Percentiles rank a stretch among this genome's conserved stretches.
Conservation (phyloP, 495 filamentous ascomycete genomes). For the Lindgomyces ingoldianus region DNA sequence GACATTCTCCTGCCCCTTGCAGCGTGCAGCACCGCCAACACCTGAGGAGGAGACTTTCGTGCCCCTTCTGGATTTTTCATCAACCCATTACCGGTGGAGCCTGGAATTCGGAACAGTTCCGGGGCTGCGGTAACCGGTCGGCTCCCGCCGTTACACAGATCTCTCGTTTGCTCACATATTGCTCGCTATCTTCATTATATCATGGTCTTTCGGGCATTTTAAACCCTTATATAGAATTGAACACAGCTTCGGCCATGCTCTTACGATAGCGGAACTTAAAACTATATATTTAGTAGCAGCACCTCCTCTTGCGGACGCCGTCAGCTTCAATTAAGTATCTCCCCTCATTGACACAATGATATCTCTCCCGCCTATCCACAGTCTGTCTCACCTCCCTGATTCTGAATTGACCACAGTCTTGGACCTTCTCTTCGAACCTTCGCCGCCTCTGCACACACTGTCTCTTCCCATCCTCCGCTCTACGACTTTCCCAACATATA, state of each 20-base stretch:
- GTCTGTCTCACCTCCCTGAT: conserved; percentile 58
- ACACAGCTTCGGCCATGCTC: too few relatives aligned
- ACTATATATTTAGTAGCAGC: too few relatives aligned
- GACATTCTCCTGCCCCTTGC: conserved; percentile 9
- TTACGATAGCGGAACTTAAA: too few relatives aligned
- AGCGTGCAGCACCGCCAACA: not conserved
- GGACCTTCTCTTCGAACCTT: conserved; percentile 86
- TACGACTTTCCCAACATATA: conserved; percentile 63
- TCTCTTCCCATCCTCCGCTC: conserved; percentile 65
- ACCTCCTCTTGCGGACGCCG: not conserved
- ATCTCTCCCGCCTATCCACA: conserved; percentile 54
- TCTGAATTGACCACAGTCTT: conserved; percentile 63
- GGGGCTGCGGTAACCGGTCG: conserved; percentile 10
- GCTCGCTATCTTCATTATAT: not conserved
- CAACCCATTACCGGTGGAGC: not conserved
- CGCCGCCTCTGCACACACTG: conserved; percentile 69
- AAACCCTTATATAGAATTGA: too few relatives aligned
- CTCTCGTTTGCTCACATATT: not conserved
- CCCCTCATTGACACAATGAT: too few relatives aligned
- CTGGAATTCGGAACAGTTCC: conserved; percentile 4
- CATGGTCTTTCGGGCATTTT: not conserved
- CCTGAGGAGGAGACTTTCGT: not conserved
- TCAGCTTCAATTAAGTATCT: not conserved
- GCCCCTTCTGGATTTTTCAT: not conserved
- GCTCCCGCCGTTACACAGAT: conserved; percentile 9